These are phyloP conservation scores for Bolboschoenoplectus hybrid DNA, from an alignment of 202 grass and related monocot species.

Conservation along the genomic window DNA sequence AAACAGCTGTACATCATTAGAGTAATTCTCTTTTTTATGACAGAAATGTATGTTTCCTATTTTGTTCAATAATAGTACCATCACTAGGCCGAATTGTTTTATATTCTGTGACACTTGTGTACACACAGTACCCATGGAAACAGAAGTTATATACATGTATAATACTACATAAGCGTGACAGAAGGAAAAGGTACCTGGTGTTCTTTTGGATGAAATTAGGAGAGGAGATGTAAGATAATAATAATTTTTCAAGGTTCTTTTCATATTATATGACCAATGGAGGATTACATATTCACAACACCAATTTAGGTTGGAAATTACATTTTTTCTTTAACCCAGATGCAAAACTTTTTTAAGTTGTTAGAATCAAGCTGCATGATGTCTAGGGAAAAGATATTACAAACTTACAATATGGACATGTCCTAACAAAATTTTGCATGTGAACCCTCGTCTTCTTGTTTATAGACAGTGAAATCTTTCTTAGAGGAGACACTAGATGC, in stretches of 20 bases:
- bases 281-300: neutral
- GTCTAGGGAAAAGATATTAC: neutral
- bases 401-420: neutral
- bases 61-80: neutral
- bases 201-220: neutral
- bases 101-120: neutral
- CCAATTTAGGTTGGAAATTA: neutral
- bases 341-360: neutral
- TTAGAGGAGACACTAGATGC: conserved; percentile 82
- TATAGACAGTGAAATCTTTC: conserved; percentile 77
- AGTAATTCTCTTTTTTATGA: neutral
- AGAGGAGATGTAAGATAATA: neutral
- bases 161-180: neutral
- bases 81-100: neutral
- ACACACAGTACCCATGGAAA: neutral
- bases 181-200: neutral
- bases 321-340: neutral
- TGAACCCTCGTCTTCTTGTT: conserved; percentile 29
- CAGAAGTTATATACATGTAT: neutral
- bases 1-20: neutral
- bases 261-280: neutral
- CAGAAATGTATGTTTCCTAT: neutral
- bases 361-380: neutral
- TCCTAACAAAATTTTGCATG: neutral
- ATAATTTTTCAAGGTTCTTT: neutral